Base-by-base conservation (phyloP, 257 asterid species). In the Ballota nigra region DNA sequence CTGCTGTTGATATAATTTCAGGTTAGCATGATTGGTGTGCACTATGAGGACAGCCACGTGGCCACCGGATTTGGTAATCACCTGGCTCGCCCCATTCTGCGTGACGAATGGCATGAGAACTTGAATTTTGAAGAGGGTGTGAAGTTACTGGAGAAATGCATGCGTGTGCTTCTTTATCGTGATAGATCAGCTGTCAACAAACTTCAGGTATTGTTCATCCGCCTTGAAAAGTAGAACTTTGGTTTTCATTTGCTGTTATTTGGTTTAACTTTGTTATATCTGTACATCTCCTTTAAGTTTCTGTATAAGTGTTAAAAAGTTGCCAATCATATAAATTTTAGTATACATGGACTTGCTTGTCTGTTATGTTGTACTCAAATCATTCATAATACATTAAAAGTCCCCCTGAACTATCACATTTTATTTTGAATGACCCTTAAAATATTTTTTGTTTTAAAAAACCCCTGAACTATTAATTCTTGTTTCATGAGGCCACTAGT, bases 11-110 rank as follows among this genome's bases (percentile, higher is more conserved):
- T 34, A 16, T 23, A 20, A 61, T 61, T 70, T 49, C 75, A 94
- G 99, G 99, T 94, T 69, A 94, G 81, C 86, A 94, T 94, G 99
- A 91, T 94, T 72, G 99, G 99, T 61, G 99, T 91, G 19, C 96
- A 94, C 77, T 94, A 89, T 68, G 92, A 86, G 84, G 97, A 91
- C 47, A 73, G 84, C 71, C 97, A 89, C 79, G 84, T 91, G 56
- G 98, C 99, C 9, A 94, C 99, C 77, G 99, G 99, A 36, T 94
- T 88, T 63, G 99, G 96, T 16, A 94, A 89, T 76, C 99, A 94
- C 86, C 82, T 94, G 20, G 99, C 97, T 10, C 82, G 89, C 51
- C 99, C 98, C 47, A 80, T 94, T 78, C 89, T 94, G 13, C 98
- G 99, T 36, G 97, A 89, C 8, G 97, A 94, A 81, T 94, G 99